Percentiles rank a stretch among this genome's conserved stretches.
Conservation (phyloP, 371 early-diverging fungal species). For the Mucor irregularis region DNA sequence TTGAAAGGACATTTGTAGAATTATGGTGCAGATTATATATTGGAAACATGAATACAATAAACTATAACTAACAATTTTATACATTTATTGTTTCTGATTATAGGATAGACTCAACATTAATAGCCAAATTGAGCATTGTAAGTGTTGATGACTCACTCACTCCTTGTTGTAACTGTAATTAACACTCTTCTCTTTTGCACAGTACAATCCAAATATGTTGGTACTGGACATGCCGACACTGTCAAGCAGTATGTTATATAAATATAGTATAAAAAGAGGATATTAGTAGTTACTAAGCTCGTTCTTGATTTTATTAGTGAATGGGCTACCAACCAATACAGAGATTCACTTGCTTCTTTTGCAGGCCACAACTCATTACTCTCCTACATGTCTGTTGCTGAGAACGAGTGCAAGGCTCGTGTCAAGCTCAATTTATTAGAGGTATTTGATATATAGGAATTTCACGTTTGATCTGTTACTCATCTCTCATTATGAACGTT, state of each 20-base stretch:
- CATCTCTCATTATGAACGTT: neutral
- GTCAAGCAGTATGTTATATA: slow-evolving; percentile 76
- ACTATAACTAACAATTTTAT: too few species aligned
- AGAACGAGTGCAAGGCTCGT: slow-evolving; percentile 82
- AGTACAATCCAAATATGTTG: slow-evolving; percentile 88
- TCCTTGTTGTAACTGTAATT: neutral
- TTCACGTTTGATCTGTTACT: neutral
- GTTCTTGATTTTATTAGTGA: slow-evolving; percentile 55
- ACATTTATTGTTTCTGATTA: too few species aligned
- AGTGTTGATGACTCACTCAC: slow-evolving; percentile 14
- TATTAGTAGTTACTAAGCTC: neutral
- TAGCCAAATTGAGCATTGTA: slow-evolving; percentile 82
- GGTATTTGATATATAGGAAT: slow-evolving; percentile 42
- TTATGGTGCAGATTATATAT: too few species aligned
- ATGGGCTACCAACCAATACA: slow-evolving; percentile 83
- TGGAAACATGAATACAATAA: too few species aligned
- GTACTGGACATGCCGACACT: slow-evolving; percentile 94
- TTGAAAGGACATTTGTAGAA: too few species aligned
- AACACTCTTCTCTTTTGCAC: neutral
- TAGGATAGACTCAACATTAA: slow-evolving; percentile 78
- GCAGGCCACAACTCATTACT: slow-evolving; percentile 77
- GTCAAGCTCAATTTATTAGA: slow-evolving; percentile 72
- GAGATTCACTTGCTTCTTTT: slow-evolving; percentile 81
- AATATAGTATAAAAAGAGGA: neutral
- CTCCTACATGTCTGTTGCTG: slow-evolving; percentile 80